Conservation (phyloP, 2,329 filamentous ascomycete species). For the Colletotrichum tamarilloi region DNA sequence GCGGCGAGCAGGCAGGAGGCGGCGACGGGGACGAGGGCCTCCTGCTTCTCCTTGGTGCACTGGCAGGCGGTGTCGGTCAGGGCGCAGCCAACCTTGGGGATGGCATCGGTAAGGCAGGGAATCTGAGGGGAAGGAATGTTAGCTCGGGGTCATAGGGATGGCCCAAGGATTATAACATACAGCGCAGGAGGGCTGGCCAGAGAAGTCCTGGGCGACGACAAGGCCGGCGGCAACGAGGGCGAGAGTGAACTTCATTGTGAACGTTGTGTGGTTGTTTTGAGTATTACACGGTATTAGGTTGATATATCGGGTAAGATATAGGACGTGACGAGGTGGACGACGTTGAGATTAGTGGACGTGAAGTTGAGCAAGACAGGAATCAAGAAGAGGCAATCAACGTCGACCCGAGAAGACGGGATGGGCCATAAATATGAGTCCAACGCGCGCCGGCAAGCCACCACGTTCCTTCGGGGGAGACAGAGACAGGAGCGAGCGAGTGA, state of each 20-base stretch:
- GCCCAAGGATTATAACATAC: conserved; percentile 45
- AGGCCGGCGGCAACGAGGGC: conserved; percentile 49
- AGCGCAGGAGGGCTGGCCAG: conserved; percentile 50
- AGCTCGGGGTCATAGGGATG: not conserved
- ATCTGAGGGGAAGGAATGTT: conserved; percentile 33
- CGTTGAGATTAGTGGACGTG: conserved; percentile 5
- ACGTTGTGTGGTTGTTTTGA: conserved; percentile 16
- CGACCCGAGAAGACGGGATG: conserved; percentile 4
- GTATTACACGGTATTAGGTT: not conserved
- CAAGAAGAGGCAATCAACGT: not conserved
- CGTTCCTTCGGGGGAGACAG: not conserved
- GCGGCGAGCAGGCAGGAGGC: conserved; percentile 46
- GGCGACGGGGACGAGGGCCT: conserved; percentile 43
- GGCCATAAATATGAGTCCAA: conserved; percentile 28
- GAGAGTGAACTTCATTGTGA: conserved; percentile 55
- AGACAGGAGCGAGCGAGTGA: not conserved
- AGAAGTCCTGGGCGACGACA: conserved; percentile 51
- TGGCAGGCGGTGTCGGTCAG: conserved; percentile 51
- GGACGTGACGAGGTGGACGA: not conserved
- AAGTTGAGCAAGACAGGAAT: not conserved
- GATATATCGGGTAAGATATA: conserved; percentile 1
- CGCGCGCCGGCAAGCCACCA: conserved; percentile 6
- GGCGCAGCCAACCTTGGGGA: conserved; percentile 50
- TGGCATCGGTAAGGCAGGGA: conserved; percentile 48
- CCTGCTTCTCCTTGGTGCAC: conserved; percentile 49